These are phyloP conservation scores for Suhomyces sp. DNA, from an alignment of 805 yeast genomes.

Conservation along the genomic window DNA sequence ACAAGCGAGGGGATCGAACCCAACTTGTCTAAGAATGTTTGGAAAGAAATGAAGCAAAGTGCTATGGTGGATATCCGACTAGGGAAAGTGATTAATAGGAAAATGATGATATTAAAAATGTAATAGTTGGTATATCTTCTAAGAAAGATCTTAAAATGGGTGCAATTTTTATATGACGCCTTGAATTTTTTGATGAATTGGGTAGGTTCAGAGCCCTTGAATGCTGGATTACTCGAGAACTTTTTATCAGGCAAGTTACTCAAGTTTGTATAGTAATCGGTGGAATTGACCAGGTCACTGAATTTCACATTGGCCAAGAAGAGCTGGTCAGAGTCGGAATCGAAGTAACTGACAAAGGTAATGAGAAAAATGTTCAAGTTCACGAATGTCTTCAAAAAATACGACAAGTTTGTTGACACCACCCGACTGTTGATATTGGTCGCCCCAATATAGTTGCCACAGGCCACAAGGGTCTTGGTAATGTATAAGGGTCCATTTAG, in stretches of 20 bases:
- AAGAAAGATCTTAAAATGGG: conserved; percentile 19
- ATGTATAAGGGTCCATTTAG: conserved; percentile 9
- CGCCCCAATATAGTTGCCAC: conserved; percentile 1
- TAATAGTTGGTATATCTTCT: conserved; percentile 16
- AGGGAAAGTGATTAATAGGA: conserved; percentile 17
- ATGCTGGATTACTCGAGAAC: too few relatives aligned
- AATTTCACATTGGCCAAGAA: conserved; percentile 19
- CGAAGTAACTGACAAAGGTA: conserved; percentile 17
- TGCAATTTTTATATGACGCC: conserved; percentile 17
- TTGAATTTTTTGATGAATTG: too few relatives aligned
- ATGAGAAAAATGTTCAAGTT: conserved; percentile 19
- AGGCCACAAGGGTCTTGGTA: conserved; percentile 3
- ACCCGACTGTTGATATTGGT: neutral
- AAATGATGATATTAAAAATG: conserved; percentile 30
- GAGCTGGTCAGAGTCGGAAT: conserved; percentile 14
- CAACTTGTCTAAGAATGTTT: conserved; percentile 41
- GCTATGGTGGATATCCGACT: conserved; percentile 37
- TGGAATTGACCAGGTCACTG: conserved; percentile 14
- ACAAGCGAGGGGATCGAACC: conserved; percentile 47
- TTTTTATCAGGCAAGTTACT: conserved; percentile 7
- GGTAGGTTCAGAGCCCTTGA: too few relatives aligned
- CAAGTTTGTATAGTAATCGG: conserved; percentile 10
- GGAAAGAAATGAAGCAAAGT: conserved; percentile 44
- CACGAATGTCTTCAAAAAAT: conserved; percentile 16
- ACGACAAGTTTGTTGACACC: conserved; percentile 9